Evolutionary conservation across 2,329 filamentous ascomycete species (phyloP), one percentile per base, ranked within the genome.

Genomic region (Pezicula neosporulosa): DNA sequence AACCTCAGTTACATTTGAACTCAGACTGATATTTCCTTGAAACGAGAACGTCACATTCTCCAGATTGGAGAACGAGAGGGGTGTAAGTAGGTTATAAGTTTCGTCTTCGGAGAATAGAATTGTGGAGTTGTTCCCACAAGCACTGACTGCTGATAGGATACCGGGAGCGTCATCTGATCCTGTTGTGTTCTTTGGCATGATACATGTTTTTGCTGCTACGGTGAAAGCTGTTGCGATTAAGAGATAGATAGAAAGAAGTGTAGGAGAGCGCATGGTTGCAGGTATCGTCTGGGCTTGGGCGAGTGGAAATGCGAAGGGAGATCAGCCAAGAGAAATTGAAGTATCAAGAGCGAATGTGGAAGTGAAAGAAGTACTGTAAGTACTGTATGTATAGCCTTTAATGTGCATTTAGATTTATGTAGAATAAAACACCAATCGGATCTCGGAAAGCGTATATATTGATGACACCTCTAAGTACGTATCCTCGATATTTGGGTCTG

Each of bases 31-130:
- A 30, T 61, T 61, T 13, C 57, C 59, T 4, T 57, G 37, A 46
- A 60, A 50, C 13, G 56, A 44, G 36, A 61, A 57, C 37, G 58
- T 56, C 41, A 61, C 52, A 36, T 58, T 56, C 6, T 24, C 48
- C 7, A 61, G 50, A n/a, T 35, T 28, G 3, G 39, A 50, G 39
- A 61, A 56, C 10, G 52, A 45, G 19, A 60, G n/a, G 1, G 59
- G 59, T 7, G 59, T 60, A 47, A 56, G 41, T 13, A 60, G 54
- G 38, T 54, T 57, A 46, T 61, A 61, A 4, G 56, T 60, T 24
- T 47, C 30, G 16, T 50, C 51, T 9, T 19, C 50, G 18, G 38
- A 47, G 38, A 60, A 60, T 6, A 60, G 33, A n/a, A 61, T 51
- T 2, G 44, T 53, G 1, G 54, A 56, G 35, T 47, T 47, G 16